phyloP scores from a whole-genome alignment of 768 basidiomycete genomes.

The Clavaria fumosa region DNA sequence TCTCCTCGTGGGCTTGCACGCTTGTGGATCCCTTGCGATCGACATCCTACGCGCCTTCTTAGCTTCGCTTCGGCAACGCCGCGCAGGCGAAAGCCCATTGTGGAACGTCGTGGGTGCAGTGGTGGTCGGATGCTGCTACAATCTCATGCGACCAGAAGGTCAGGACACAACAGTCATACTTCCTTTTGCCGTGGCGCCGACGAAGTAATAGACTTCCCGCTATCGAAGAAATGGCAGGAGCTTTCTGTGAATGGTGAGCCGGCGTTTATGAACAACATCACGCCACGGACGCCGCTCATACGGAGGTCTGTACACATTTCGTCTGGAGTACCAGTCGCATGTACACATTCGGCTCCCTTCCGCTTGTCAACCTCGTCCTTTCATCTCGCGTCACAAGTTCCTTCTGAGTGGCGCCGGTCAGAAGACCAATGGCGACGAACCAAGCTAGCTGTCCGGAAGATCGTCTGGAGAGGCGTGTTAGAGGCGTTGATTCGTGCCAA shows the following conservation, averaged over 20 bases:
- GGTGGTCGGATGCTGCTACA: slow-evolving; percentile 70
- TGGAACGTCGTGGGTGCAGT: slow-evolving; percentile 43
- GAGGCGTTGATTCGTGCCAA: slow-evolving; percentile 18
- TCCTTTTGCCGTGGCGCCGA: neutral
- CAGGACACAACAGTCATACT: slow-evolving; percentile 10
- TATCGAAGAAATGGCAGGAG: too few relatives aligned
- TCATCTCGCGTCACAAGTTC: slow-evolving; percentile 62
- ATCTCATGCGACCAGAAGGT: slow-evolving; percentile 45
- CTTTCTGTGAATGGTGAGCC: too few relatives aligned
- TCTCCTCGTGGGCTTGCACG: slow-evolving; percentile 54
- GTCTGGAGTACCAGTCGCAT: slow-evolving; percentile 49
- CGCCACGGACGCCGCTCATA: too few relatives aligned
- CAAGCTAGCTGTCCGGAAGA: slow-evolving; percentile 45
- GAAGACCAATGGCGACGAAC: slow-evolving; percentile 20
- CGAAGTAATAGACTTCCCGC: neutral
- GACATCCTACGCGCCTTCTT: slow-evolving; percentile 45
- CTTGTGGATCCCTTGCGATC: slow-evolving; percentile 60
- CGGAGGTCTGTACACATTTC: too few relatives aligned
- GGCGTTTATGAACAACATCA: too few relatives aligned
- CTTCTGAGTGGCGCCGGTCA: slow-evolving; percentile 39
- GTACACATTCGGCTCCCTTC: slow-evolving; percentile 18
- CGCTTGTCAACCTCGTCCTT: slow-evolving; percentile 28
- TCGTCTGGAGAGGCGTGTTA: slow-evolving; percentile 51
- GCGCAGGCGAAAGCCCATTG: slow-evolving; percentile 1
- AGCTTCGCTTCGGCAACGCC: slow-evolving; percentile 11